These are phyloP conservation scores for Zoysia pacifica DNA, from an alignment of 176 grass and related monocot genomes.

Conservation along the genomic window DNA sequence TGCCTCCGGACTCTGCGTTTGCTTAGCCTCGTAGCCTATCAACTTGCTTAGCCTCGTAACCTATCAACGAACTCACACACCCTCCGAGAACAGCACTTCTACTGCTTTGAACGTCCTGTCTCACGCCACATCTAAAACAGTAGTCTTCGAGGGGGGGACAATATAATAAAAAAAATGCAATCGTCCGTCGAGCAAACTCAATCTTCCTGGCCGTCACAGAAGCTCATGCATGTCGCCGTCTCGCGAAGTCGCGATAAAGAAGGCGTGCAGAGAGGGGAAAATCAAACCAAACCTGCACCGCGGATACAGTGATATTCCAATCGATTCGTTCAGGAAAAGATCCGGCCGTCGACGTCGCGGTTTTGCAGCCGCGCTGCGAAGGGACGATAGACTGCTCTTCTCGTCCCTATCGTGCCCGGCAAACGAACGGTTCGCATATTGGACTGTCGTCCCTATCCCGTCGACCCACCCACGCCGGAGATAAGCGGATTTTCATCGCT, in stretches of 20 bases:
- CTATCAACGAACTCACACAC: neutral
- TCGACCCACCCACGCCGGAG: no score
- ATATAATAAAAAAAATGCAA: neutral
- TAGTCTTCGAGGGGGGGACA: neutral
- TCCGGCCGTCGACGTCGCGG: slow-evolving; percentile 21
- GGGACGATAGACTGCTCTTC: no score
- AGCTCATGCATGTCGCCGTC: slow-evolving; percentile 5
- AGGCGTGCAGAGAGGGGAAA: neutral
- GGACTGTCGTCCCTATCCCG: neutral
- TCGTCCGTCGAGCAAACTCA: neutral
- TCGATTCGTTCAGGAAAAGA: neutral
- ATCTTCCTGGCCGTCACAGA: neutral
- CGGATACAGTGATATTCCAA: no score
- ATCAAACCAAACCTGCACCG: slow-evolving; percentile 27
- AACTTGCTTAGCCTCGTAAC: no score
- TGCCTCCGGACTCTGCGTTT: neutral
- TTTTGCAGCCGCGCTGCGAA: neutral
- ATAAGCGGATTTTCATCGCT: no score
- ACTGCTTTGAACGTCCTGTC: neutral
- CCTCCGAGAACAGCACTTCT: neutral
- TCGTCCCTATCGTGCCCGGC: neutral
- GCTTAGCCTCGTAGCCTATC: slow-evolving; percentile 3
- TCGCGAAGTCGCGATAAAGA: neutral
- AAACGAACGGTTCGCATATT: neutral
- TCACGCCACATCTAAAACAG: neutral